Evolutionary conservation across 345 rosid species (phyloP).

Genomic region (Brassica cretica): DNA sequence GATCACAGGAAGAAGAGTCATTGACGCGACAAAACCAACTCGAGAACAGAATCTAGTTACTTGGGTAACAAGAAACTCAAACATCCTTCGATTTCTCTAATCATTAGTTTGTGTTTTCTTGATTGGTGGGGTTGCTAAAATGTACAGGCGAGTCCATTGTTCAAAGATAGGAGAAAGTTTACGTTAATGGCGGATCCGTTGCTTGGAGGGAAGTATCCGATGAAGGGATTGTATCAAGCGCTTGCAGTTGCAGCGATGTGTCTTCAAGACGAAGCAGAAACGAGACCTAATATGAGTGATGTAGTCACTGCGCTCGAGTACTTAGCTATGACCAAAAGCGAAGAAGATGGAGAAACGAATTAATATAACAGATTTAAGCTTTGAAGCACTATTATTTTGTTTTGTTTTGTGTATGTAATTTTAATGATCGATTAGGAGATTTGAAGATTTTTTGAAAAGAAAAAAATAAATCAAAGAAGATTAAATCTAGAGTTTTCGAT

Average conservation of each 20-base stretch:
- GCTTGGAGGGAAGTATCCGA: conserved; percentile 57
- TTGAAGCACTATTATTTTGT: not conserved
- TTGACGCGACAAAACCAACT: conserved; percentile 58
- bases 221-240: conserved; percentile 68
- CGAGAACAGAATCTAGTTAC: conserved; percentile 69
- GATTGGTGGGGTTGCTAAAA: conserved; percentile 8
- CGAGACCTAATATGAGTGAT: conserved; percentile 73
- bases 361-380: conserved; percentile 19
- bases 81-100: not conserved
- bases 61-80: conserved; percentile 52
- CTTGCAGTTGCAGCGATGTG: conserved; percentile 88
- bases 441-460: conserved; percentile 11
- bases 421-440: not conserved
- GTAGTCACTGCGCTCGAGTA: conserved; percentile 78
- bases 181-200: conserved; percentile 68
- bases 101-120: not conserved
- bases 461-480: not conserved
- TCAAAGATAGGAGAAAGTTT: conserved; percentile 68
- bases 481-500: not conserved
- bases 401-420: not conserved
- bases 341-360: conserved; percentile 24
- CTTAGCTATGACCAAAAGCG: conserved; percentile 42
- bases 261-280: conserved; percentile 67
- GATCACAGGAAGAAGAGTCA: conserved; percentile 80
- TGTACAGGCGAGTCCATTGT: conserved; percentile 72